Evolutionary conservation across 2,329 filamentous ascomycete species (phyloP).

Genomic region (Colletotrichum sp.): DNA sequence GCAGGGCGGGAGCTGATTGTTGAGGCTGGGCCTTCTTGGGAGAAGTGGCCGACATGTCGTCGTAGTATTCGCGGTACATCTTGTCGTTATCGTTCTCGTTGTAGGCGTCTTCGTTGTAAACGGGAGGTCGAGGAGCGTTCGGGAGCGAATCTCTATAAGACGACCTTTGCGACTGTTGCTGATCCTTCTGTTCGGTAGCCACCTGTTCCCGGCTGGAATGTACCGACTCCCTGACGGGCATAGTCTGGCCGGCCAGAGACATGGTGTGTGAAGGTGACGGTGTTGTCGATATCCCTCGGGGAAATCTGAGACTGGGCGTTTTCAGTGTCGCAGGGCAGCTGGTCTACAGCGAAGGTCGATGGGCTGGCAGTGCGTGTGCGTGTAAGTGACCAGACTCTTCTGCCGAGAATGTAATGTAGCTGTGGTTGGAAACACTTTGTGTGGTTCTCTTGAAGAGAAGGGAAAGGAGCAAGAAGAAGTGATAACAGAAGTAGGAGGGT

Average conservation of each 20-base stretch:
- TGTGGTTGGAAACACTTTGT: neutral
- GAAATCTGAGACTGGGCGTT: constrained; percentile 16
- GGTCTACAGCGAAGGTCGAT: constrained; percentile 11
- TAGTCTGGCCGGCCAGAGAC: constrained; percentile 22
- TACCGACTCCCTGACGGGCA: constrained; percentile 20
- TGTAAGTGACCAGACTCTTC: constrained; percentile 15
- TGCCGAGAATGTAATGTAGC: neutral
- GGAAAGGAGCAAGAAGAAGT: neutral
- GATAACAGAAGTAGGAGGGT: neutral
- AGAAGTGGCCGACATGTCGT: constrained; percentile 20
- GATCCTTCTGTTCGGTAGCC: neutral
- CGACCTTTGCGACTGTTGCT: constrained; percentile 9
- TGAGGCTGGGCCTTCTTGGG: constrained; percentile 21
- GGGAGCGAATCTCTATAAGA: constrained; percentile 24
- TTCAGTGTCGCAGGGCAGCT: constrained; percentile 13
- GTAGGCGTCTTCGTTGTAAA: constrained; percentile 18
- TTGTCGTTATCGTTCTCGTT: constrained; percentile 23
- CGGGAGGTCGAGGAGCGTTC: constrained; percentile 15
- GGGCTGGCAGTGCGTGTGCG: neutral
- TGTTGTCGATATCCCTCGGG: constrained; percentile 11
- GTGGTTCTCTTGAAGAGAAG: neutral
- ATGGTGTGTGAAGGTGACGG: constrained; percentile 16
- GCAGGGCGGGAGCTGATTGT: constrained; percentile 48
- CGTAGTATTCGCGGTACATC: constrained; percentile 25
- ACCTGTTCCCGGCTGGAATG: constrained; percentile 15